Evolutionary conservation across 2,329 filamentous ascomycete genomes (phyloP).

Genomic region (Pseudogymnoascus sp.): DNA sequence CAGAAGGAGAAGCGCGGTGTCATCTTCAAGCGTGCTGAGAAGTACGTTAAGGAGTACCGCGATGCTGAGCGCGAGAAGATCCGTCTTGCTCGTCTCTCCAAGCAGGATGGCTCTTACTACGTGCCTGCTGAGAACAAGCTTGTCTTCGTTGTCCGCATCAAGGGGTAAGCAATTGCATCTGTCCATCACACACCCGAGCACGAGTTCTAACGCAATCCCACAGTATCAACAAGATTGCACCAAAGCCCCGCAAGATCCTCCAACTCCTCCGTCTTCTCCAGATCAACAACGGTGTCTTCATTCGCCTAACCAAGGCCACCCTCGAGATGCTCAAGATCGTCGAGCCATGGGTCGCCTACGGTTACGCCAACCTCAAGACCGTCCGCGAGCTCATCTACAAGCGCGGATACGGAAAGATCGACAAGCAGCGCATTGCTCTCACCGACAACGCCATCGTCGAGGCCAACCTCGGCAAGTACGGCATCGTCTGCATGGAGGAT

Average conservation of each 20-base stretch:
- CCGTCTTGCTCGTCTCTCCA: slow-evolving; percentile 79
- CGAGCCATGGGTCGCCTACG: slow-evolving; percentile 98
- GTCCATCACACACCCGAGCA: slow-evolving; percentile 5
- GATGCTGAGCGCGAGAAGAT: slow-evolving; percentile 98
- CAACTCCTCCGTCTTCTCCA: slow-evolving; percentile 98
- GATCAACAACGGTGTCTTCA: slow-evolving; percentile 99
- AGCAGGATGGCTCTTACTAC: slow-evolving; percentile 88
- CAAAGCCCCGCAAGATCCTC: slow-evolving; percentile 99
- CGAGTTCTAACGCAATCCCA: slow-evolving; percentile 16
- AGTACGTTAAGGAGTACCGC: slow-evolving; percentile 99
- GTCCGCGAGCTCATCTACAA: slow-evolving; percentile 99
- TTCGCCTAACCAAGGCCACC: slow-evolving; percentile 96
- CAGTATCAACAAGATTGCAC: slow-evolving; percentile 99
- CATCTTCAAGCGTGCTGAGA: slow-evolving; percentile 99
- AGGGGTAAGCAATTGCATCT: slow-evolving; percentile 55
- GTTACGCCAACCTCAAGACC: slow-evolving; percentile 98
- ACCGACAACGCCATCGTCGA: slow-evolving; percentile 98
- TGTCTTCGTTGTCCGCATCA: slow-evolving; percentile 97
- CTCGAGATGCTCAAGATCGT: slow-evolving; percentile 95
- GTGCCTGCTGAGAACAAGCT: slow-evolving; percentile 91
- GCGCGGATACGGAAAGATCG: slow-evolving; percentile 97
- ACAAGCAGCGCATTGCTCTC: slow-evolving; percentile 94
- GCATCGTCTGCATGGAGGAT: slow-evolving; percentile 99
- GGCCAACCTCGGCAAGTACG: slow-evolving; percentile 93
- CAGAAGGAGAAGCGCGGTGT: slow-evolving; percentile 97